Conservation (phyloP, 129 eudicot species). For the Chrysanthemum makinoi region DNA sequence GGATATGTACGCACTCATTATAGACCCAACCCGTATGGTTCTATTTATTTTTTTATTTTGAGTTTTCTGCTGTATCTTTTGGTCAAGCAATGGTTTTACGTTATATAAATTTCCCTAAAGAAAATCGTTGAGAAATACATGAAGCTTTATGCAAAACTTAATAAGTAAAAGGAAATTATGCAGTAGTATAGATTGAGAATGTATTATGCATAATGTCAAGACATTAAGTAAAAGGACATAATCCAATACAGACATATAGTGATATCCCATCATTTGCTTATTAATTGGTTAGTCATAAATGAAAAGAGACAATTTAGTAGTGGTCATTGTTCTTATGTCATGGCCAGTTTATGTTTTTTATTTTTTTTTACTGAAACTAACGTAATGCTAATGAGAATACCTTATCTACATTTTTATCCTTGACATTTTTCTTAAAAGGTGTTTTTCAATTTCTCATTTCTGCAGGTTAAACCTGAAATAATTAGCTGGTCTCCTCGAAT, state of each 20-base stretch:
- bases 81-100: background rate
- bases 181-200: too few relatives aligned
- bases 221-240: too few relatives aligned
- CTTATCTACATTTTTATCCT: constrained; percentile 13
- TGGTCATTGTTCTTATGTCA: background rate
- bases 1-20: constrained; percentile 67
- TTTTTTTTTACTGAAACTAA: background rate
- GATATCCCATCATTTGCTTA: too few relatives aligned
- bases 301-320: background rate
- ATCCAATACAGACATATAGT: too few relatives aligned
- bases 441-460: constrained; percentile 4
- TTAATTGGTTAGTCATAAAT: background rate
- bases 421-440: background rate
- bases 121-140: too few relatives aligned
- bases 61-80: constrained; percentile 10
- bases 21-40: constrained; percentile 1
- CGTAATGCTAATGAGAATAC: background rate
- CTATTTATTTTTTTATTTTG: background rate
- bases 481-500: constrained; percentile 92
- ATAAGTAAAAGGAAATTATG: too few relatives aligned
- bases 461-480: constrained; percentile 90
- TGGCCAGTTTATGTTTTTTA: background rate
- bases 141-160: too few relatives aligned
- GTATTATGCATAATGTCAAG: too few relatives aligned
- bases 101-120: too few relatives aligned